Conservation (phyloP, 257 asterid genomes). For the Anisodus tanguticus region DNA sequence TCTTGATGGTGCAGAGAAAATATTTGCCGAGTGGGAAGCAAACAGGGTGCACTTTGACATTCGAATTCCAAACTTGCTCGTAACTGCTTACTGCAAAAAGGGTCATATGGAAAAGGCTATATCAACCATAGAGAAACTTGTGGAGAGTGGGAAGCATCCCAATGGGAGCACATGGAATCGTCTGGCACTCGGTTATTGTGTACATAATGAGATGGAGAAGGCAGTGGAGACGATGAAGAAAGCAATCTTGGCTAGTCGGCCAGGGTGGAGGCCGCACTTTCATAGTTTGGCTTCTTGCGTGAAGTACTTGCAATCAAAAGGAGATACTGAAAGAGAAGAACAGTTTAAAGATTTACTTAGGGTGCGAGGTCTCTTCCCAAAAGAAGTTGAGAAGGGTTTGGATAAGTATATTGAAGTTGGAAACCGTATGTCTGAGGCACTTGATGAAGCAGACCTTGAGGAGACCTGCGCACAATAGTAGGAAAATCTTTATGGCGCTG, state of each 20-base stretch:
- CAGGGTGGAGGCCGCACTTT: slow-evolving; percentile 39
- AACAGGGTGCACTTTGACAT: slow-evolving; percentile 34
- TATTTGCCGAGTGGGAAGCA: slow-evolving; percentile 48
- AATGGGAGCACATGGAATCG: slow-evolving; percentile 47
- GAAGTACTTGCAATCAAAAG: slow-evolving; percentile 45
- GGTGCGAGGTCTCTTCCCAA: slow-evolving; percentile 37
- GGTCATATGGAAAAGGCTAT: slow-evolving; percentile 52
- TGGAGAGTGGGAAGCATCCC: slow-evolving; percentile 41
- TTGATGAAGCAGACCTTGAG: slow-evolving; percentile 23
- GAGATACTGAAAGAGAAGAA: slow-evolving; percentile 40
- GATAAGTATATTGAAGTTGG: slow-evolving; percentile 31
- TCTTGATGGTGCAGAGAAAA: slow-evolving; percentile 47
- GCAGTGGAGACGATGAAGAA: slow-evolving; percentile 47
- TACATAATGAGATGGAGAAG: slow-evolving; percentile 44
- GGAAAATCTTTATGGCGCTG: neutral
- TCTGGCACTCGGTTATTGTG: slow-evolving; percentile 50
- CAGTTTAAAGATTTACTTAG: slow-evolving; percentile 43
- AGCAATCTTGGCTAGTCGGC: slow-evolving; percentile 29
- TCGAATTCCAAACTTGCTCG: slow-evolving; percentile 41
- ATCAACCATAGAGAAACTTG: slow-evolving; percentile 34
- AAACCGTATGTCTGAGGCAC: slow-evolving; percentile 20
- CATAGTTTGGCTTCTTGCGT: slow-evolving; percentile 45
- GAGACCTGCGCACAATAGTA: neutral
- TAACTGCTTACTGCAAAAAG: slow-evolving; percentile 49
- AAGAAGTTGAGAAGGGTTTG: slow-evolving; percentile 38